Conservation (phyloP, 495 filamentous ascomycete species). For the Melanomma pulvis-pyrius region DNA sequence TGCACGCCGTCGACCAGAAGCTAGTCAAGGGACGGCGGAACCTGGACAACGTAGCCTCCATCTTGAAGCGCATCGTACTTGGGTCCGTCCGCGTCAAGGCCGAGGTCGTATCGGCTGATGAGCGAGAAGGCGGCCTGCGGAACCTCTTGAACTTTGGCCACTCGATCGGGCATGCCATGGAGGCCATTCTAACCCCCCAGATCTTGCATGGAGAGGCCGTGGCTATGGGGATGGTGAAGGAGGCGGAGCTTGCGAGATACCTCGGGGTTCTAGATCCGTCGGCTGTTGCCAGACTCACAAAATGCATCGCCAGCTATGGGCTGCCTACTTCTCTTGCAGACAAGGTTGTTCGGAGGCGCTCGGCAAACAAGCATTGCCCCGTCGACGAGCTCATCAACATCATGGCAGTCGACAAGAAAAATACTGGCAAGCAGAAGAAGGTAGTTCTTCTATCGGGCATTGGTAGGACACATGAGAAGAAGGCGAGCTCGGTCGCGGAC, state of each 20-base stretch:
- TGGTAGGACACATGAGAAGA: slow-evolving; percentile 81
- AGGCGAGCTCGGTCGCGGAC: slow-evolving; percentile 86
- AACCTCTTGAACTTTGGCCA: slow-evolving; percentile 98
- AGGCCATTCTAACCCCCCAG: slow-evolving; percentile 93
- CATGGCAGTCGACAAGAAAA: slow-evolving; percentile 99
- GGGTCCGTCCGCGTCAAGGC: slow-evolving; percentile 91
- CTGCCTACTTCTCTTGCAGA: slow-evolving; percentile 86
- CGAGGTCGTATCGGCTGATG: slow-evolving; percentile 87
- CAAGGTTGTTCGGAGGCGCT: slow-evolving; percentile 78
- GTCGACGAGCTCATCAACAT: slow-evolving; percentile 84
- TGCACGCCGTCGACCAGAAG: slow-evolving; percentile 61
- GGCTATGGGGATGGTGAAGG: slow-evolving; percentile 97
- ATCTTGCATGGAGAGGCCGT: slow-evolving; percentile 95
- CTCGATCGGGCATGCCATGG: slow-evolving; percentile 95
- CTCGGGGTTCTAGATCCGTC: slow-evolving; percentile 84
- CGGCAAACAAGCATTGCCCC: slow-evolving; percentile 86
- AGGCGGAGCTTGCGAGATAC: slow-evolving; percentile 89
- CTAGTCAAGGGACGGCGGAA: slow-evolving; percentile 53
- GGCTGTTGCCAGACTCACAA: slow-evolving; percentile 85
- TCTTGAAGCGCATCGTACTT: slow-evolving; percentile 82
- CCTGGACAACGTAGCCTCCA: slow-evolving; percentile 69
- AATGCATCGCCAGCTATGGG: slow-evolving; percentile 91
- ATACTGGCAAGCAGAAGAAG: slow-evolving; percentile 92
- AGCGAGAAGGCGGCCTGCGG: slow-evolving; percentile 89
- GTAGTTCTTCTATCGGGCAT: slow-evolving; percentile 93